Base-by-base conservation (phyloP, 345 rosid genomes). In the Bruguiera sexangula region DNA sequence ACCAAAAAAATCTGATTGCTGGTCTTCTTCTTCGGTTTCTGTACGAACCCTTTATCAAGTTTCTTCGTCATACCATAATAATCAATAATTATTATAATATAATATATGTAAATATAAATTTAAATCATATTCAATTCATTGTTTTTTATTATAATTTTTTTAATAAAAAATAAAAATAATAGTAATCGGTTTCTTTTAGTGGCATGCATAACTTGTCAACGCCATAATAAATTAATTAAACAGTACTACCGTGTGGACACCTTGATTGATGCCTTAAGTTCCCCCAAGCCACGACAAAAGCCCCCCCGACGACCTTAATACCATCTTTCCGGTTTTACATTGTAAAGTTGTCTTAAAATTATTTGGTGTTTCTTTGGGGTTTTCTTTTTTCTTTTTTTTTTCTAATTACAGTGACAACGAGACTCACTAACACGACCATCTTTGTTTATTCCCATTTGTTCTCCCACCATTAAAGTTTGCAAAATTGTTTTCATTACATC, bases 371-470 rank as follows among this genome's bases (percentile, higher is more conserved):
- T 31, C 20, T 34, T 26, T 22, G 69, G 29, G 29, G 3, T 10
- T 3, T 39, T 39, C 1, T 9, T 9, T 37, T 10, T 31, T 32
- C 5, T 2, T 32, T 39, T 60, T 34, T 22, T 71, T 74, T 76
- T 50, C 73, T 70, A 77, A 81, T 65, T 52, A 61, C 51, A 13
- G 68, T 76, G 92, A 80, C 69, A 75, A 65, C 59, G 89, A 75
- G 83, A 84, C 80, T 84, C 88, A 84, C 88, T 82, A 79, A 77
- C 86, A 77, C 66, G 69, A 55, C 27, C 22, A 55, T 75, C 10
- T 20, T 68, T 53, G 60, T 76, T 74, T 53, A 66, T 31, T 60
- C 46, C 53, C 51, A 60, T 71, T 73, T 54, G 63, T 66, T 43
- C 32, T 71, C 71, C 73, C 56, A 77, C 77, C 76, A 76, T 65